Conservation (phyloP, 306 rosid species). For the Trifolium pratense region DNA sequence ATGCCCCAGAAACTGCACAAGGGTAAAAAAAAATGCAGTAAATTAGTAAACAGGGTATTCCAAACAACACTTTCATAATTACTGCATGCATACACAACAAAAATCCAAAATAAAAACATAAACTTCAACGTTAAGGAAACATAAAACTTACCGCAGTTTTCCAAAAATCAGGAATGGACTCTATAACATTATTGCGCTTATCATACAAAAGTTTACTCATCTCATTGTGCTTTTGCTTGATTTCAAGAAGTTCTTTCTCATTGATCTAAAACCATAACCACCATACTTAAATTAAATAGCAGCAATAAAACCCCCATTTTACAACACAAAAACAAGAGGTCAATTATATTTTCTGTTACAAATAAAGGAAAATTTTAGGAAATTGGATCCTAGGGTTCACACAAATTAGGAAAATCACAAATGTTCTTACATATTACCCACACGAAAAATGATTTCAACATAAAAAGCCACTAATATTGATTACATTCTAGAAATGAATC, state of each 20-base stretch:
- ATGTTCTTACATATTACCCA: background rate
- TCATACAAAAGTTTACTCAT: slow-evolving; percentile 68
- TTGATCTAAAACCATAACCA: slow-evolving; percentile 30
- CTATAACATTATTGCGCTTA: slow-evolving; percentile 67
- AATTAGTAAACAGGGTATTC: background rate
- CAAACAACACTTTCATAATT: slow-evolving; percentile 16
- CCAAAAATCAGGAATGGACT: slow-evolving; percentile 89
- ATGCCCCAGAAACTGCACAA: slow-evolving; percentile 86
- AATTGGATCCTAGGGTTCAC: background rate
- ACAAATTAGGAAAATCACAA: background rate
- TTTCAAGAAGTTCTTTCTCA: slow-evolving; percentile 77
- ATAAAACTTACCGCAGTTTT: slow-evolving; percentile 67
- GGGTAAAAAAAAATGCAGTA: background rate
- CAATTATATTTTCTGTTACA: no score
- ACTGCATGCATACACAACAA: no score
- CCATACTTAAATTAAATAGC: background rate
- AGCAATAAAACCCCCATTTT: background rate
- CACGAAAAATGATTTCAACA: background rate
- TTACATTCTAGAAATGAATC: background rate
- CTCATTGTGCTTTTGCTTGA: slow-evolving; percentile 78
- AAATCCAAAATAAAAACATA: no score
- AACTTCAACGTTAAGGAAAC: no score
- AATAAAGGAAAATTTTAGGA: no score
- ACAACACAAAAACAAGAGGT: background rate
- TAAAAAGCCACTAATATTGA: background rate